These are phyloP conservation scores for Phialemonium atrogriseum DNA, from an alignment of 2,329 filamentous ascomycete species.

Conservation along the genomic window DNA sequence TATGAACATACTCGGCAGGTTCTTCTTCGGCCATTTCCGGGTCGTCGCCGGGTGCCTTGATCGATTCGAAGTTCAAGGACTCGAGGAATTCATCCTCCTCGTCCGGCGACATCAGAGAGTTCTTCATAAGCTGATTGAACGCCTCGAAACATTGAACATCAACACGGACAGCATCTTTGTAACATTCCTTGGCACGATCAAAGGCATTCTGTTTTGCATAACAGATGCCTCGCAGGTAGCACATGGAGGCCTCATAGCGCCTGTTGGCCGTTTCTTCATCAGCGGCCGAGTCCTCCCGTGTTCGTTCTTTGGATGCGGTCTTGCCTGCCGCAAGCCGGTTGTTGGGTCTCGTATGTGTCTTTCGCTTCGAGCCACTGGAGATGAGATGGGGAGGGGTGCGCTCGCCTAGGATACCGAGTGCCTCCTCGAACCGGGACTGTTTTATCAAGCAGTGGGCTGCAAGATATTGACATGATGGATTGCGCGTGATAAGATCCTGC, in stretches of 20 bases:
- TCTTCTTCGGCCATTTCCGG: constrained; percentile 42
- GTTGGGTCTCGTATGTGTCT: constrained; percentile 50
- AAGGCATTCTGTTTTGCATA: constrained; percentile 97
- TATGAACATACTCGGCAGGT: constrained; percentile 86
- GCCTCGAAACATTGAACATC: constrained; percentile 98
- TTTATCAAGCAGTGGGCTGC: constrained; percentile 92
- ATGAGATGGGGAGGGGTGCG: constrained; percentile 90
- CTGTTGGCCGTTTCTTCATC: constrained; percentile 66
- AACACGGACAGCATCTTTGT: constrained; percentile 93
- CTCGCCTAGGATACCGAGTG: constrained; percentile 77
- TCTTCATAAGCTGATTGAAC: constrained; percentile 96
- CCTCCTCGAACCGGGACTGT: constrained; percentile 83
- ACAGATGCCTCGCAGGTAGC: constrained; percentile 86
- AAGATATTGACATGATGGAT: constrained; percentile 83
- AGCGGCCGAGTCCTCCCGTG: constrained; percentile 21
- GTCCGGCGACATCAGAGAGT: constrained; percentile 79
- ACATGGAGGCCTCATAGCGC: constrained; percentile 94
- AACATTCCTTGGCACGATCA: constrained; percentile 94
- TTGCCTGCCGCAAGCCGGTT: constrained; percentile 7
- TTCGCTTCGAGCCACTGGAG: constrained; percentile 54
- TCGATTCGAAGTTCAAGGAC: constrained; percentile 81
- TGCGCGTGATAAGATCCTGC: constrained; percentile 73
- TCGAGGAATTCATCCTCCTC: constrained; percentile 89
- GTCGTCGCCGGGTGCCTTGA: constrained; percentile 56
- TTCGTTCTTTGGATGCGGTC: constrained; percentile 16